These are phyloP conservation scores for Meyerozyma smithsonii DNA, from an alignment of 1,139 yeast genomes.

Conservation along the genomic window DNA sequence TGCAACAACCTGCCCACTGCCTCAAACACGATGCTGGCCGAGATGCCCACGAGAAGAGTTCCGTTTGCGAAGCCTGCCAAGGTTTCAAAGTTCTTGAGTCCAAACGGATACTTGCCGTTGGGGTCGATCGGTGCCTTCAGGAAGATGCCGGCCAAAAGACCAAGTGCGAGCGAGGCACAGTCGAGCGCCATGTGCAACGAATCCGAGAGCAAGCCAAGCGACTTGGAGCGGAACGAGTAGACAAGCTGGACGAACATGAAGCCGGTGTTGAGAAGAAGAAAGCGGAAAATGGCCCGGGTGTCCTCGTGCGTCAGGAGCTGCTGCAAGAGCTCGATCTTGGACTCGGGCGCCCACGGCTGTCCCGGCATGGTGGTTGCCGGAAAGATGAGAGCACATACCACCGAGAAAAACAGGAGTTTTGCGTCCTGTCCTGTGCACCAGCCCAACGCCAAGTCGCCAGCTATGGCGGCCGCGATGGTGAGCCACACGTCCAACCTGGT, in stretches of 20 bases:
- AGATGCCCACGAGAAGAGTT: slow-evolving; percentile 78
- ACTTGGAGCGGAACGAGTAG: slow-evolving; percentile 88
- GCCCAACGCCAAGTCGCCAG: not conserved
- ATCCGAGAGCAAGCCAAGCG: slow-evolving; percentile 86
- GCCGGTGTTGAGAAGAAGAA: slow-evolving; percentile 75
- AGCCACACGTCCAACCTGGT: not conserved
- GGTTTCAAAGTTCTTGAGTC: slow-evolving; percentile 79
- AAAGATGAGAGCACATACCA: not conserved
- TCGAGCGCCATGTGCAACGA: slow-evolving; percentile 95
- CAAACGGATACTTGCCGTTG: slow-evolving; percentile 77
- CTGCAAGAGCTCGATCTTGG: not conserved
- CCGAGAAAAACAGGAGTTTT: not conserved
- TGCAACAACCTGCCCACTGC: slow-evolving; percentile 74
- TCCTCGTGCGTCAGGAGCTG: slow-evolving; percentile 59
- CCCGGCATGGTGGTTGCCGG: not conserved
- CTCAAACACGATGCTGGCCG: slow-evolving; percentile 82
- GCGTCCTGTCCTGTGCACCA: not conserved
- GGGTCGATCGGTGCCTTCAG: slow-evolving; percentile 46
- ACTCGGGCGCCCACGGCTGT: slow-evolving; percentile 2
- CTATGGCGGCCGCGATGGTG: not conserved
- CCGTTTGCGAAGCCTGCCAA: slow-evolving; percentile 96
- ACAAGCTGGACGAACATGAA: slow-evolving; percentile 92
- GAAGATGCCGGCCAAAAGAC: slow-evolving; percentile 75
- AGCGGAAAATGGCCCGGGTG: slow-evolving; percentile 85
- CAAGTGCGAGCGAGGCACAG: slow-evolving; percentile 84